Percentiles rank a stretch among this genome's conserved stretches.
Evolutionary conservation across 1,139 yeast species (phyloP).

Genomic region (Yamadazyma diddensiae): DNA sequence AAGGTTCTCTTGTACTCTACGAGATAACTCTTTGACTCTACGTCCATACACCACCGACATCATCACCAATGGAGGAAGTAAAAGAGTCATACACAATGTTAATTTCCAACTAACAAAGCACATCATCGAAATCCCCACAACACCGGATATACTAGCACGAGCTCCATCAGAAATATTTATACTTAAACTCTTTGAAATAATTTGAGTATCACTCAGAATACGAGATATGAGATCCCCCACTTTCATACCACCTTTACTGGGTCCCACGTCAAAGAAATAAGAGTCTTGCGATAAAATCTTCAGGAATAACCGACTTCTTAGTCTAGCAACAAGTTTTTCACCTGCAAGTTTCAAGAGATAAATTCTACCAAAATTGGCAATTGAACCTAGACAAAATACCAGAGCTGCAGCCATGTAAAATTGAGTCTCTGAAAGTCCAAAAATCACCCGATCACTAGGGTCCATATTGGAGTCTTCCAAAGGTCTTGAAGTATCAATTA

Average conservation of each 20-base stretch:
- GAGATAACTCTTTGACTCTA: slow-evolving; percentile 69
- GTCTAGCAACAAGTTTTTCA: slow-evolving; percentile 79
- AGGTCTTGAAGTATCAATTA: slow-evolving; percentile 38
- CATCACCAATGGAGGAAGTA: slow-evolving; percentile 77
- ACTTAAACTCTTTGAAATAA: slow-evolving; percentile 83
- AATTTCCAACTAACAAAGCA: slow-evolving; percentile 77
- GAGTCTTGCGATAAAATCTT: slow-evolving; percentile 83
- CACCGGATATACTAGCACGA: slow-evolving; percentile 74
- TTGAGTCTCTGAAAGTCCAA: slow-evolving; percentile 32
- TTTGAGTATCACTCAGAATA: slow-evolving; percentile 83
- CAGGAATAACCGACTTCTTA: slow-evolving; percentile 73
- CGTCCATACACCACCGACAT: slow-evolving; percentile 82
- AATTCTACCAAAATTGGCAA: slow-evolving; percentile 78
- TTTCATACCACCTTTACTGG: slow-evolving; percentile 48
- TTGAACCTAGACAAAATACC: slow-evolving; percentile 65
- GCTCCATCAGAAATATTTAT: slow-evolving; percentile 91
- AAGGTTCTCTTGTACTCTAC: slow-evolving; percentile 78
- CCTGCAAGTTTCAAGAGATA: slow-evolving; percentile 74
- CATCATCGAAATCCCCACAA: slow-evolving; percentile 85
- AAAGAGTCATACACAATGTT: slow-evolving; percentile 68
- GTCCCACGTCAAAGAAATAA: slow-evolving; percentile 85
- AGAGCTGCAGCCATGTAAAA: slow-evolving; percentile 38
- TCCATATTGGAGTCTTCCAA: slow-evolving; percentile 21
- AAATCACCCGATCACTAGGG: slow-evolving; percentile 32
- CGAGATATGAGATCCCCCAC: slow-evolving; percentile 93